phyloP scores from a whole-genome alignment of 352 stramenopile species.

The Hyaloperonospora arabidopsidis region DNA sequence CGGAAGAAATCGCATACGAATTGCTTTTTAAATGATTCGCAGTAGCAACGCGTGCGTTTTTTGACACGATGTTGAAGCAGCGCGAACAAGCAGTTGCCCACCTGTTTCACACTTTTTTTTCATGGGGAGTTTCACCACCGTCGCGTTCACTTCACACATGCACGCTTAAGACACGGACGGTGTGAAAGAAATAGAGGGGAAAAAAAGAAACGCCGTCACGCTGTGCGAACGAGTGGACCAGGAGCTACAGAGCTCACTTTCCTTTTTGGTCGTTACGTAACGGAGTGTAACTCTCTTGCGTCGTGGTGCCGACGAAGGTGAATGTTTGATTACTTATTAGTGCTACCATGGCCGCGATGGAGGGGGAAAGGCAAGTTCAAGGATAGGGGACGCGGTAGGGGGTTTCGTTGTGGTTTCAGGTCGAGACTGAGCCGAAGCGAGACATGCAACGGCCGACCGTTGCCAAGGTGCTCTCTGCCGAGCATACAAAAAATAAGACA shows the following conservation, averaged over 20 bases:
- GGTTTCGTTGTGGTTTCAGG: conserved; percentile 26
- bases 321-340: too few species aligned
- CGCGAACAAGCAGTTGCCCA: too few species aligned
- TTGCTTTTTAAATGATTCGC: too few species aligned
- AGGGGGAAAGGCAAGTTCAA: conserved; percentile 15
- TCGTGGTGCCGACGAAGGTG: too few species aligned
- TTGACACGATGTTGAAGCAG: too few species aligned
- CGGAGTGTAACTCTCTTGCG: background rate
- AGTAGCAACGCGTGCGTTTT: too few species aligned
- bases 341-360: background rate
- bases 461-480: conserved; percentile 21
- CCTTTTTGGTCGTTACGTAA: too few species aligned
- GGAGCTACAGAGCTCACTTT: background rate
- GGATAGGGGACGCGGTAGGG: conserved; percentile 9
- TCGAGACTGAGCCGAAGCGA: conserved; percentile 12
- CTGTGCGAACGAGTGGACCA: background rate
- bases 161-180: too few species aligned
- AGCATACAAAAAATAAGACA: conserved; percentile 14
- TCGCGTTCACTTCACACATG: conserved; percentile 1
- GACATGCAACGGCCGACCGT: conserved; percentile 25
- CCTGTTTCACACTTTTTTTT: background rate
- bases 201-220: too few species aligned
- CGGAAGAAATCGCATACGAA: too few species aligned
- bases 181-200: background rate
- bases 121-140: background rate